phyloP scores from a whole-genome alignment of 169 alveolate species.

The Cryptosporidium andersoni region DNA sequence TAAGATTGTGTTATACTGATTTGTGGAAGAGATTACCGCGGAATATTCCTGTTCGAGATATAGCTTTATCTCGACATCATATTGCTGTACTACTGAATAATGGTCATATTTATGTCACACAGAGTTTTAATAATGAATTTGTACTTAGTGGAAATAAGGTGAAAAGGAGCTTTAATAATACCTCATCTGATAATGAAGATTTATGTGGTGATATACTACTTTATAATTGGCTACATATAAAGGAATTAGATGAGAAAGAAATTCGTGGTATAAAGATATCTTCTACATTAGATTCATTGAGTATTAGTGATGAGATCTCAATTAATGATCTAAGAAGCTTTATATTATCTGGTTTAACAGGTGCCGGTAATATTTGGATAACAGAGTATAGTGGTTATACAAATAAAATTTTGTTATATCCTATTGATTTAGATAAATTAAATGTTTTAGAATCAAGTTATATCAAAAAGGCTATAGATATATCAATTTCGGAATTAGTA shows the following conservation, averaged over 20 bases:
- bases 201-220: slow-evolving; percentile 24
- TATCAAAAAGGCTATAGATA: slow-evolving; percentile 32
- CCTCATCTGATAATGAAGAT: slow-evolving; percentile 13
- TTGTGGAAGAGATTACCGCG: slow-evolving; percentile 60
- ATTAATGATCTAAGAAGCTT: slow-evolving; percentile 23
- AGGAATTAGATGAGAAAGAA: slow-evolving; percentile 50
- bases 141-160: slow-evolving; percentile 1
- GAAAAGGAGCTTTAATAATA: neutral
- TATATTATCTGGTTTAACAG: slow-evolving; percentile 19
- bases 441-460: neutral
- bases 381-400: slow-evolving; percentile 17
- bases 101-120: slow-evolving; percentile 61
- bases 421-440: neutral
- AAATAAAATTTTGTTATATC: neutral
- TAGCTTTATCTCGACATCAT: slow-evolving; percentile 54
- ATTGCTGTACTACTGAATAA: slow-evolving; percentile 52
- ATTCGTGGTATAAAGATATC: slow-evolving; percentile 48
- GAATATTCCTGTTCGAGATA: slow-evolving; percentile 54
- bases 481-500: slow-evolving; percentile 36
- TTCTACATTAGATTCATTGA: neutral
- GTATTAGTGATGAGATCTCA: neutral
- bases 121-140: slow-evolving; percentile 31
- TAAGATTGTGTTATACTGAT: slow-evolving; percentile 33
- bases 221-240: slow-evolving; percentile 39
- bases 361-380: slow-evolving; percentile 32